These are phyloP conservation scores for Phytophthora fragariae DNA, from an alignment of 352 stramenopile genomes.

Conservation along the genomic window DNA sequence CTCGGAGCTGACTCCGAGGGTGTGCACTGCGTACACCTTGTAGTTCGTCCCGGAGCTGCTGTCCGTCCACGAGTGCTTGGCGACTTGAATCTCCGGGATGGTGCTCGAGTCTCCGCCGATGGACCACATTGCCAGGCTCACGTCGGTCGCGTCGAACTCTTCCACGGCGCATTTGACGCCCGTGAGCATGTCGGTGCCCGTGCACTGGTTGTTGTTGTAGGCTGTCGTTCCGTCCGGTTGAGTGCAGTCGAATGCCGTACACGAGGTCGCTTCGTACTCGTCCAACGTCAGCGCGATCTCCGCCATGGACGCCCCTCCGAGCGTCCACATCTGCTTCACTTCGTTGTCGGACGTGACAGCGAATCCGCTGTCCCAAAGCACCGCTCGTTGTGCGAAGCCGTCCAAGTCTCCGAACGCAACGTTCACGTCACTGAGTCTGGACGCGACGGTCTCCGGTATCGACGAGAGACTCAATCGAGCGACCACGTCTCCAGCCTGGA, in stretches of 20 bases:
- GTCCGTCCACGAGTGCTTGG: slow-evolving; percentile 28
- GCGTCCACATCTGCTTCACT: slow-evolving; percentile 36
- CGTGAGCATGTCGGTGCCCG: slow-evolving; percentile 29
- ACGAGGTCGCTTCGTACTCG: slow-evolving; percentile 27
- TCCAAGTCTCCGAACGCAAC: slow-evolving; percentile 34
- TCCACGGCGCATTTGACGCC: slow-evolving; percentile 38
- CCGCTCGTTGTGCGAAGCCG: slow-evolving; percentile 50
- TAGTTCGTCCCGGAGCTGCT: slow-evolving; percentile 11
- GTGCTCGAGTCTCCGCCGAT: slow-evolving; percentile 20
- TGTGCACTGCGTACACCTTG: slow-evolving; percentile 34
- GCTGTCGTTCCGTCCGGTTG: slow-evolving; percentile 15
- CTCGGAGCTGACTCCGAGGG: slow-evolving; percentile 12
- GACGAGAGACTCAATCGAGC: slow-evolving; percentile 14
- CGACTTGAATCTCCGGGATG: slow-evolving; percentile 27
- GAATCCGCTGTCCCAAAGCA: slow-evolving; percentile 65
- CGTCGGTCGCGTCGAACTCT: slow-evolving; percentile 14
- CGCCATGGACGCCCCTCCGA: slow-evolving; percentile 33
- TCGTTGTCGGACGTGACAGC: slow-evolving; percentile 24
- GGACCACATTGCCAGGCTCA: slow-evolving; percentile 38
- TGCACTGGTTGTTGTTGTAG: slow-evolving; percentile 29
- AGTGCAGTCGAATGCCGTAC: slow-evolving; percentile 22
- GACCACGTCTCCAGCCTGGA: slow-evolving; percentile 13
- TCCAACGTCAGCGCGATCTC: slow-evolving; percentile 30
- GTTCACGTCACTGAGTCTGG: slow-evolving; percentile 21
- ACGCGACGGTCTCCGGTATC: slow-evolving; percentile 24